These are phyloP conservation scores for Sugiyamaella japonica DNA, from an alignment of 1,139 yeast species.

Conservation along the genomic window DNA sequence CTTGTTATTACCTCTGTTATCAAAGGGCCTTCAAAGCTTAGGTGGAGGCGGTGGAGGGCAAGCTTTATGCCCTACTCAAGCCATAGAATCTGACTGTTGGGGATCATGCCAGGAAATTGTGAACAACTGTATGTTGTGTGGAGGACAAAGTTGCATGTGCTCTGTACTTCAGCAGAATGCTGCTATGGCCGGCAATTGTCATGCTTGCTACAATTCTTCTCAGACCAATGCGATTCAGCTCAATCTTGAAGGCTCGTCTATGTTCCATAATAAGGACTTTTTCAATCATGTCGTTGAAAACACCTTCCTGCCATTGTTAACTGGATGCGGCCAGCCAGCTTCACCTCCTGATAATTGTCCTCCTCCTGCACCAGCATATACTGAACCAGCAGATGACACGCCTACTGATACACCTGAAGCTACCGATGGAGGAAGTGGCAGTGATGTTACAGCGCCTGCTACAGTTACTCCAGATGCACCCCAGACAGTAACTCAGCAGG, in stretches of 20 bases:
- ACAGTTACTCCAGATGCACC: conserved; percentile 7
- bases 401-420: neutral
- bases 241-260: conserved; percentile 26
- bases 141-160: conserved; percentile 27
- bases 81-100: conserved; percentile 28
- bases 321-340: conserved; percentile 22
- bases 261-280: conserved; percentile 25
- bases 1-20: neutral
- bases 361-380: conserved; percentile 10
- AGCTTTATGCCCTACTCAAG: conserved; percentile 9
- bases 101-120: conserved; percentile 29
- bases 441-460: conserved; percentile 15
- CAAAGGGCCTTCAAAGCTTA: too few species aligned
- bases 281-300: conserved; percentile 31
- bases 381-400: neutral
- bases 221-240: conserved; percentile 23
- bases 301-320: conserved; percentile 26
- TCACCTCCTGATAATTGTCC: conserved; percentile 10
- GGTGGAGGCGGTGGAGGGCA: neutral
- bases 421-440: conserved; percentile 7
- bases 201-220: conserved; percentile 27
- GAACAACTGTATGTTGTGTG: conserved; percentile 23
- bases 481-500: neutral
- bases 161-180: conserved; percentile 18
- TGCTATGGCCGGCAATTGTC: conserved; percentile 26